Base-by-base conservation (phyloP, 768 basidiomycete genomes). In the Serendipita indica region DNA sequence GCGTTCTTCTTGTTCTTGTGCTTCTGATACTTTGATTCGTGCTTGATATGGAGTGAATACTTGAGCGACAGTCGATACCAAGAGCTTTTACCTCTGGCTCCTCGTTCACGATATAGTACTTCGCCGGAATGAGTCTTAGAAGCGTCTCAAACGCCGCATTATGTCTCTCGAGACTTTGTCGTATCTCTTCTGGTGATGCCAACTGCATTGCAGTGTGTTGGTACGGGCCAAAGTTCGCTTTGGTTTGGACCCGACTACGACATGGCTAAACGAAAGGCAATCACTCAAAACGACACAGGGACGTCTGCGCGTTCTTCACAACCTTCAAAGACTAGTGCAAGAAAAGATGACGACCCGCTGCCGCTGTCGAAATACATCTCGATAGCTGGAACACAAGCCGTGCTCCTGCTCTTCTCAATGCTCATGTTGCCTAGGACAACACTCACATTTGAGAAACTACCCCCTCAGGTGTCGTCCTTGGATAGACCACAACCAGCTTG, bases 71-170 rank as follows among this genome's bases (percentile, higher is more conserved):
- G n/a, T 10, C 13, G 22, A 39, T 30, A 18, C 20, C 28, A 57
- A 46, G 63, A 22, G 54, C 72, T 39, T 56, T 80, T 61, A 84
- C 84, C 56, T 84, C 80, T 1, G 74, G 72, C 43, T 79, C 78
- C 18, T 86, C 83, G 37, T 74, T 76, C 1, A 80, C 77, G 52
- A 96, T 73, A 70, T 97, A 97, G 68, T 86, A 90, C 72, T 84
- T 85, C 3, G 92, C 78, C 0, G 94, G 94, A 58, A 97, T 96
- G 45, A 96, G 78, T 37, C 76, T 80, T 1, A 96, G 74, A 3
- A 97, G 74, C 0, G 80, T 74, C 66, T 92, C 89, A 64, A 99
- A 97, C 0, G 82, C 80, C 27, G 79, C 79, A 67, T 97, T 96
- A 72, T 96, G 91, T 39, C 73, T 73, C 69, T 91, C 86, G 52